These are phyloP conservation scores for Taiwanofungus camphoratus DNA, from an alignment of 1,284 basidiomycete genomes.

Conservation along the genomic window DNA sequence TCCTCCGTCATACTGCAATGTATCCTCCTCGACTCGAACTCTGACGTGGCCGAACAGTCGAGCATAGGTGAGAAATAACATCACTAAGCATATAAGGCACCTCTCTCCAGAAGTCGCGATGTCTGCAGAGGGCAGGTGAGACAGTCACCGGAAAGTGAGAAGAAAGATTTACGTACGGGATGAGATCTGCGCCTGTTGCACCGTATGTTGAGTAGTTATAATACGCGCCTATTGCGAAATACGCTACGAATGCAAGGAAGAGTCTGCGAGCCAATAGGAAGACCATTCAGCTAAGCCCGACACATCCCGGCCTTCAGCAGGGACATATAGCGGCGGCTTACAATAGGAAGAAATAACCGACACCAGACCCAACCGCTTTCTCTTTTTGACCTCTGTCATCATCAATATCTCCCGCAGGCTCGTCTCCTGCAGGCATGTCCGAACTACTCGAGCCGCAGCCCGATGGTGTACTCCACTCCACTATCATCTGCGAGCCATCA, in stretches of 20 bases:
- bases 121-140: conserved; percentile 36
- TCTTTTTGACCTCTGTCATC: conserved; percentile 29
- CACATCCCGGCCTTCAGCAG: not conserved
- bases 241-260: conserved; percentile 57
- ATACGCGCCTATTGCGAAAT: conserved; percentile 73
- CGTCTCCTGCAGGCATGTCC: conserved; percentile 26
- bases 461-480: conserved; percentile 56
- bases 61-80: conserved; percentile 69
- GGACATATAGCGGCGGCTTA: conserved; percentile 33
- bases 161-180: conserved; percentile 52
- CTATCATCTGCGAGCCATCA: conserved; percentile 42
- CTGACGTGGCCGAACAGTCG: conserved; percentile 58
- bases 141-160: conserved; percentile 8
- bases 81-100: conserved; percentile 79
- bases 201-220: conserved; percentile 83
- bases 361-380: conserved; percentile 56
- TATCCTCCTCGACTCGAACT: conserved; percentile 64
- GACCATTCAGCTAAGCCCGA: too few relatives aligned
- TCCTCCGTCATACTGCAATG: conserved; percentile 54
- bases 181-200: conserved; percentile 70
- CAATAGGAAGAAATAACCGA: conserved; percentile 82
- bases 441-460: conserved; percentile 43
- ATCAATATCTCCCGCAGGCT: conserved; percentile 28
- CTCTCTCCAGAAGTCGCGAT: conserved; percentile 84
- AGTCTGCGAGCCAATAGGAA: conserved; percentile 48